Base-by-base conservation (phyloP, 2,329 filamentous ascomycete species). In the Colletotrichum viniferum region DNA sequence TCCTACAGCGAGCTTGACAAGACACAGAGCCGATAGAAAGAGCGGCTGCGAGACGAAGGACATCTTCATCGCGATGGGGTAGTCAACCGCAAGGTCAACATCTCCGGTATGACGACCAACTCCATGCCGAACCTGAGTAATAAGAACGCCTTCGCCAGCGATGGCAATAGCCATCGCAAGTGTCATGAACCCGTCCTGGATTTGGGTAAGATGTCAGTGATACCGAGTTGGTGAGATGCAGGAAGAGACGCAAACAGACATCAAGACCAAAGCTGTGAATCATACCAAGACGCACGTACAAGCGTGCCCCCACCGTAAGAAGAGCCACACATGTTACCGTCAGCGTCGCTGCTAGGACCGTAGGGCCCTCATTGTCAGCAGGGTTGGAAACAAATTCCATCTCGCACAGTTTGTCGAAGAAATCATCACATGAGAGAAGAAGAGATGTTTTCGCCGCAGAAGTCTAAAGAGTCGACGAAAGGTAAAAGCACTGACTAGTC, bases 251-350 rank as follows among this genome's bases (percentile, higher is more conserved):
- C 7, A n/a, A 21, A 78, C 82, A 71, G 76, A 83, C 89, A 81
- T 91, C 89, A 28, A 82, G 77, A 3, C 88, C 88, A 60, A 87
- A 82, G 32, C 86, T 86, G 28, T 85, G 87, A 60, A 90, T 83
- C 80, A 90, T 85, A 13, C 80, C 78, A 4, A 84, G 30, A 13
- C 89, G 84, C 30, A 90, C 89, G 73, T 87, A 88, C 38, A 86
- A 79, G 34, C 88, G 84, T n/a, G 86, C 79, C 6, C 83, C 8
- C 2, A 88, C 85, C 2, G 83, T 80, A 12, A 87, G 64, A 0
- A 83, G 78, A 3, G 87, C 85, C 14, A 85, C 56, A 1, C 80
- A 78, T 16, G 85, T 84, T 63, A 88, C 81, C 2, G 84, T 73
- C 12, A 84, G 78, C 2, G 85, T 85, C 13, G 86, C 84, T 2